phyloP scores from a whole-genome alignment of 805 yeast species.

The Cyberlindnera saturnus region DNA sequence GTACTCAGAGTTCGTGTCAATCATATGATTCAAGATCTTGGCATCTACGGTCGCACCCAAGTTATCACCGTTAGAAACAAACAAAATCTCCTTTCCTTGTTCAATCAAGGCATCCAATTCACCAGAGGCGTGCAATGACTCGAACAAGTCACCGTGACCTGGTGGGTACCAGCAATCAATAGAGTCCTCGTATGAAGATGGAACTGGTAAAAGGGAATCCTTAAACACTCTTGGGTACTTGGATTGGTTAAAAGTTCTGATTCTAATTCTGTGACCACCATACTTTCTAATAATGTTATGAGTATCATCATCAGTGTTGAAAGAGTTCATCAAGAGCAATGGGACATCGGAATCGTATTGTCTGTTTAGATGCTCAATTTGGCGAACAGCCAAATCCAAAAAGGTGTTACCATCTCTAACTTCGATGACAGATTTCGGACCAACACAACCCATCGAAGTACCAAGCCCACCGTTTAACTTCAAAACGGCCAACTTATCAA shows the following conservation, averaged over 20 bases:
- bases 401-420: constrained; percentile 98
- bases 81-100: constrained; percentile 90
- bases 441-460: constrained; percentile 99
- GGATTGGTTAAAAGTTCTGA: constrained; percentile 96
- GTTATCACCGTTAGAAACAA: constrained; percentile 97
- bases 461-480: constrained; percentile 98
- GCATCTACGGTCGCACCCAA: constrained; percentile 97
- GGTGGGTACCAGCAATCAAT: constrained; percentile 97
- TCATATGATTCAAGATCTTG: constrained; percentile 86
- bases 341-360: constrained; percentile 91
- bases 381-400: constrained; percentile 92
- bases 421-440: constrained; percentile 96
- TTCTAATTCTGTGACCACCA: constrained; percentile 92
- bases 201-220: constrained; percentile 95
- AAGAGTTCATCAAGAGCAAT: constrained; percentile 93
- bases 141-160: constrained; percentile 98
- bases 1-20: constrained; percentile 86
- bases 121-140: constrained; percentile 82
- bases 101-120: constrained; percentile 83
- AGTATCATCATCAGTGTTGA: constrained; percentile 95
- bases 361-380: constrained; percentile 90
- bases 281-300: constrained; percentile 93
- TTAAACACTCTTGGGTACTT: constrained; percentile 92
- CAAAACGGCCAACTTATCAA: constrained; percentile 86
- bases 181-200: constrained; percentile 63